These are phyloP conservation scores for Coemansia sp. DNA, from an alignment of 192 early-diverging fungal genomes.

Conservation along the genomic window DNA sequence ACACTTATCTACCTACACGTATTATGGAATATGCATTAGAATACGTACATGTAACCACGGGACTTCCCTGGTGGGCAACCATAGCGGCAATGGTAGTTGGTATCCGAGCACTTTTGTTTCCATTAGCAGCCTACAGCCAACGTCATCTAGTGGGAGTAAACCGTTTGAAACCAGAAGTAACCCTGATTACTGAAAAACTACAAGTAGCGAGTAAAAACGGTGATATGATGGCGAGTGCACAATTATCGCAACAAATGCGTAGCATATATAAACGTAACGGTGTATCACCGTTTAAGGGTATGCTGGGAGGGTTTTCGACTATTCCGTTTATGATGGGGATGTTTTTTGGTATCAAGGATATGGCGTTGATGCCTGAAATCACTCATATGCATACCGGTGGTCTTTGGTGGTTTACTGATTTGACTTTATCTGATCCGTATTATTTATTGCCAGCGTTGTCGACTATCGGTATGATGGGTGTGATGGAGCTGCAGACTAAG, in stretches of 20 bases:
- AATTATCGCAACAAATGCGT: conserved; percentile 59
- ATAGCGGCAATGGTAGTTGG: conserved; percentile 69
- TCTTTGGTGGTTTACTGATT: conserved; percentile 79
- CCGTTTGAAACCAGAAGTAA: conserved; percentile 71
- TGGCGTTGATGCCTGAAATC: conserved; percentile 73
- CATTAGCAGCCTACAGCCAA: conserved; percentile 72
- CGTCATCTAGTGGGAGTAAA: conserved; percentile 66
- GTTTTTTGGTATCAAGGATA: conserved; percentile 77
- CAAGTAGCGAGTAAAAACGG: conserved; percentile 56
- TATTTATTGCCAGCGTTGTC: conserved; percentile 80
- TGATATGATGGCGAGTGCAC: conserved; percentile 59
- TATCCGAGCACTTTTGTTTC: conserved; percentile 69
- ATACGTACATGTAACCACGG: conserved; percentile 73
- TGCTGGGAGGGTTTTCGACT: conserved; percentile 67
- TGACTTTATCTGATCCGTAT: conserved; percentile 78
- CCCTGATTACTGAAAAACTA: conserved; percentile 67
- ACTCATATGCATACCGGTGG: conserved; percentile 81
- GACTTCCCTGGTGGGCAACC: conserved; percentile 94
- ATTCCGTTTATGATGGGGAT: conserved; percentile 80
- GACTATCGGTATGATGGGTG: conserved; percentile 65
- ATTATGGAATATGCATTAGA: conserved; percentile 72
- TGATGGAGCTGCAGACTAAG: conserved; percentile 63
- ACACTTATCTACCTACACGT: conserved; percentile 70
- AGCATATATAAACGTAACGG: conserved; percentile 63
- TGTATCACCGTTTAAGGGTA: conserved; percentile 63